Percentiles rank a stretch among this genome's conserved stretches.
These are phyloP conservation scores for Andrographis paniculata DNA, from an alignment of 305 asterid genomes.

Conservation along the genomic window DNA sequence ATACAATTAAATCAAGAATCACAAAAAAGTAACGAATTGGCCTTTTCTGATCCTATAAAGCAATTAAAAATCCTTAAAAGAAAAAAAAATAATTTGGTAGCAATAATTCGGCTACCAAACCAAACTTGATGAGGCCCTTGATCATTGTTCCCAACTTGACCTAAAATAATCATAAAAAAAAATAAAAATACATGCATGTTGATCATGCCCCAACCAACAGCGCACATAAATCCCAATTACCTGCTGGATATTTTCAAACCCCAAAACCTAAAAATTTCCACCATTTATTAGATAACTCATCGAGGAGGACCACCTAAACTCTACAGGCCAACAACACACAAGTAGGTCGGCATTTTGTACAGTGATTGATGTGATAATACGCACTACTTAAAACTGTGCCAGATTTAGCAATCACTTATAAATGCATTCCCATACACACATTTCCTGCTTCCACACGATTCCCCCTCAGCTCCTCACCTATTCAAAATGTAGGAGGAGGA, in stretches of 20 bases:
- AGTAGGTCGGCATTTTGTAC: constrained; percentile 6
- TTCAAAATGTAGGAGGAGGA: too few species aligned
- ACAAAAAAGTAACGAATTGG: constrained; percentile 8
- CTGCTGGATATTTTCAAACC: background rate
- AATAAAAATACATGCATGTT: too few species aligned
- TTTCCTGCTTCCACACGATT: constrained; percentile 27
- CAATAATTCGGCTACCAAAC: constrained; percentile 4
- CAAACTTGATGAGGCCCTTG: background rate
- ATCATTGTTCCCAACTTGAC: background rate
- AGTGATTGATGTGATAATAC: constrained; percentile 18
- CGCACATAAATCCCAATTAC: background rate
- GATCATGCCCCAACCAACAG: too few species aligned
- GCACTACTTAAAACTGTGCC: constrained; percentile 19
- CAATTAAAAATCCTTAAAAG: too few species aligned
- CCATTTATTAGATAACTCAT: background rate
- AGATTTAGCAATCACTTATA: constrained; percentile 18
- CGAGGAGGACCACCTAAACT: constrained; percentile 4
- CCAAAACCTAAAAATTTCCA: constrained; percentile 1
- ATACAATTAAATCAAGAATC: background rate
- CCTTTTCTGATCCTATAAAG: background rate
- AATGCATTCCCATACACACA: constrained; percentile 16
- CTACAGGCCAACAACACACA: constrained; percentile 13
- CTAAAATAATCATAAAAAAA: too few species aligned
- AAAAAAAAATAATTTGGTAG: too few species aligned
- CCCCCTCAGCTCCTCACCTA: too few species aligned